Conservation (phyloP, 1,139 yeast species). For the Hansenula lynferdii region DNA sequence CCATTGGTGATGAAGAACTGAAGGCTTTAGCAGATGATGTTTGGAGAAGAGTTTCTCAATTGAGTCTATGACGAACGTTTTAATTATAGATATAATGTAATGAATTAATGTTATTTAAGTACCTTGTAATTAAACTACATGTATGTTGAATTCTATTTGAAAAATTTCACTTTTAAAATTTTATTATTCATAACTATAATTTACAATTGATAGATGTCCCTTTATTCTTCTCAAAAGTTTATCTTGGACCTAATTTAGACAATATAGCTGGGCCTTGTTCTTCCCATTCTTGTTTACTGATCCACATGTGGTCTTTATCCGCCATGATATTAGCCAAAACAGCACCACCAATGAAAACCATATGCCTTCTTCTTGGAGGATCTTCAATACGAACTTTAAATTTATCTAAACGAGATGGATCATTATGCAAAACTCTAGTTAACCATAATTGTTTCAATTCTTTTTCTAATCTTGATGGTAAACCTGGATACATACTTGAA, state of each 20-base stretch:
- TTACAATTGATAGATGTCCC: no score
- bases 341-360: conserved; percentile 99
- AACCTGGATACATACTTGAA: conserved; percentile 97
- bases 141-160: no score
- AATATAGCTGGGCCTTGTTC: conserved; percentile 89
- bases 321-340: conserved; percentile 98
- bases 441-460: conserved; percentile 97
- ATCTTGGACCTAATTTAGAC: conserved; percentile 90
- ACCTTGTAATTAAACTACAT: no score
- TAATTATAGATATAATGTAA: no score
- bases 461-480: conserved; percentile 92
- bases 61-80: conserved; percentile 10
- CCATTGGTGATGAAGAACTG: conserved; percentile 32
- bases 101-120: no score
- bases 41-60: conserved; percentile 32
- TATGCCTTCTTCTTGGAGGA: conserved; percentile 98
- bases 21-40: conserved; percentile 47
- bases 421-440: conserved; percentile 80
- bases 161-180: no score
- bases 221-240: no score
- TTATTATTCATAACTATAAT: no score
- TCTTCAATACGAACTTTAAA: conserved; percentile 97
- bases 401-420: conserved; percentile 80
- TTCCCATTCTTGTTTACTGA: conserved; percentile 94
- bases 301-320: conserved; percentile 98